A percentile compares a stretch with the other conserved stretches of the same genome.
These are phyloP conservation scores for Hygrocybe coccinea DNA, from an alignment of 768 basidiomycete species.

Conservation along the genomic window DNA sequence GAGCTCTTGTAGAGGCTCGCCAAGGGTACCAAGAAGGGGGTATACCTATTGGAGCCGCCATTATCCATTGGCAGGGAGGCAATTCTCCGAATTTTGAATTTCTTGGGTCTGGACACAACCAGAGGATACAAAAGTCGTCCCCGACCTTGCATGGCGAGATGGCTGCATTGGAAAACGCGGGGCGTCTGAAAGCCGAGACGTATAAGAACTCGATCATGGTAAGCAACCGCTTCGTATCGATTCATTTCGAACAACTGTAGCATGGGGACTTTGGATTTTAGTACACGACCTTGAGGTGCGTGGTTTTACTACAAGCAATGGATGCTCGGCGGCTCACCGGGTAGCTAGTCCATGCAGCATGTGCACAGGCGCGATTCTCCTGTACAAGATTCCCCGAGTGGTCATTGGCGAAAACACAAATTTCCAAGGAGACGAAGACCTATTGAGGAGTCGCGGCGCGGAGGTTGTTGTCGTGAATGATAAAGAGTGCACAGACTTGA, in stretches of 20 bases:
- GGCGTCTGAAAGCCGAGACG: constrained; percentile 39
- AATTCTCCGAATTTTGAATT: constrained; percentile 5
- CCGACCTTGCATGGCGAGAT: constrained; percentile 37
- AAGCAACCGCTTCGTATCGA: constrained; percentile 12
- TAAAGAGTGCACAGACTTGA: constrained; percentile 47
- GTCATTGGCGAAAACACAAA: constrained; percentile 62
- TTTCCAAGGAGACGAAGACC: constrained; percentile 50
- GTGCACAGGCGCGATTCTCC: constrained; percentile 60
- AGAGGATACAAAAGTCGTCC: constrained; percentile 32
- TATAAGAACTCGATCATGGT: constrained; percentile 51
- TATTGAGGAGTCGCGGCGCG: constrained; percentile 49
- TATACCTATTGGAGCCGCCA: constrained; percentile 10
- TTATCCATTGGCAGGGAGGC: constrained; percentile 10
- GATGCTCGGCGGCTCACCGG: constrained; percentile 4
- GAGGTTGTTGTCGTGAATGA: constrained; percentile 49
- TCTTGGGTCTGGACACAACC: constrained; percentile 33
- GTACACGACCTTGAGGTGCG: constrained; percentile 36
- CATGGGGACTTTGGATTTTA: constrained; percentile 6
- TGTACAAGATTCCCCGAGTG: constrained; percentile 60
- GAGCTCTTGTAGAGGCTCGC: constrained; percentile 3
- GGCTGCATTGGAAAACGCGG: constrained; percentile 45
- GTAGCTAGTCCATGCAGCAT: constrained; percentile 53
- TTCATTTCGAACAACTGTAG: neutral
- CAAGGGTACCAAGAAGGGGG: constrained; percentile 7
- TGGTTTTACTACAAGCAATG: neutral